A percentile compares a stretch with the other conserved stretches of the same genome.
These are phyloP conservation scores for Candida neerlandica DNA, from an alignment of 1,139 yeast genomes.

Conservation along the genomic window DNA sequence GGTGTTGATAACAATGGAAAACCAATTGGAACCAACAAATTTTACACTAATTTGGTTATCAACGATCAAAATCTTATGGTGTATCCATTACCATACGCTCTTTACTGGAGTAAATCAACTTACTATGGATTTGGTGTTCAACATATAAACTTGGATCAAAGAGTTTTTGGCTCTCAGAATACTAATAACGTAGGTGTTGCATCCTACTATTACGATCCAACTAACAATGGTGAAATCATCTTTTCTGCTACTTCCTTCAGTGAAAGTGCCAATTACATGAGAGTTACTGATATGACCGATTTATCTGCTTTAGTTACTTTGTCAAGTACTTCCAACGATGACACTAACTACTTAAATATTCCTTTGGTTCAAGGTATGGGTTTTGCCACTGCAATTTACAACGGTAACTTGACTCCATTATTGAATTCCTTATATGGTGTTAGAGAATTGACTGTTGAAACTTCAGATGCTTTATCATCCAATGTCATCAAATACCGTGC, in stretches of 20 bases:
- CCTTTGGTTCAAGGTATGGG: slow-evolving; percentile 78
- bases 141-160: slow-evolving; percentile 57
- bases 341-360: slow-evolving; percentile 34
- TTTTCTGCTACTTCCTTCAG: slow-evolving; percentile 57
- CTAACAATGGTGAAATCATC: slow-evolving; percentile 52
- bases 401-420: slow-evolving; percentile 54
- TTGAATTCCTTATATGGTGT: slow-evolving; percentile 60
- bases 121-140: slow-evolving; percentile 68
- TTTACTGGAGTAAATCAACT: slow-evolving; percentile 55
- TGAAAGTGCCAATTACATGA: slow-evolving; percentile 34
- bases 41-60: slow-evolving; percentile 75
- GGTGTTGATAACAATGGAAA: slow-evolving; percentile 44
- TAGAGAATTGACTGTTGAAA: slow-evolving; percentile 45
- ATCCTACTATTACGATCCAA: slow-evolving; percentile 57
- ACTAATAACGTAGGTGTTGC: slow-evolving; percentile 23
- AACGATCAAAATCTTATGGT: slow-evolving; percentile 63
- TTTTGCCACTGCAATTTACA: slow-evolving; percentile 66
- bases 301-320: slow-evolving; percentile 59
- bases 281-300: slow-evolving; percentile 52
- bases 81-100: slow-evolving; percentile 83
- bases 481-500: slow-evolving; percentile 58
- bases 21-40: slow-evolving; percentile 80
- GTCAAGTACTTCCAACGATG: slow-evolving; percentile 28
- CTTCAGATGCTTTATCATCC: slow-evolving; percentile 41
- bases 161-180: slow-evolving; percentile 63